Percentiles rank a stretch among this genome's conserved stretches.
Conservation (phyloP, 2,329 filamentous ascomycete species). For the Tothia fuscella region DNA sequence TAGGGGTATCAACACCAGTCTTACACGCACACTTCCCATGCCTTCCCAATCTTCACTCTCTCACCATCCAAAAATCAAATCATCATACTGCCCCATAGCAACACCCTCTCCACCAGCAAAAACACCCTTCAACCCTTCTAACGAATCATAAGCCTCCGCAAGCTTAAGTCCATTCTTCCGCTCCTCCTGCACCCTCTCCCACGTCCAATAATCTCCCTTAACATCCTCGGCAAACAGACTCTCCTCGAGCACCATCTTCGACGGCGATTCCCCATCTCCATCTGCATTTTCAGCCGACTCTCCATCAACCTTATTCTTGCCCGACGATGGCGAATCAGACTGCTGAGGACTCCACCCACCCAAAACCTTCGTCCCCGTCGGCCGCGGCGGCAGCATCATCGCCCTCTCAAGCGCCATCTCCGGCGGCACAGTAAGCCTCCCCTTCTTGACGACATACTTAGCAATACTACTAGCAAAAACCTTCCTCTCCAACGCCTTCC, state of each 20-base stretch:
- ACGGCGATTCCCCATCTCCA: conserved; percentile 17
- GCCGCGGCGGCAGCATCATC: conserved; percentile 61
- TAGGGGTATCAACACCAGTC: no score
- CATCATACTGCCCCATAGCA: conserved; percentile 31
- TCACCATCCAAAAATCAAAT: conserved; percentile 19
- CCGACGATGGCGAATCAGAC: neutral
- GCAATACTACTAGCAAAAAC: conserved; percentile 39
- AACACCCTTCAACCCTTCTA: conserved; percentile 43
- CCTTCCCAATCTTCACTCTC: no score
- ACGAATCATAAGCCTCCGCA: conserved; percentile 40
- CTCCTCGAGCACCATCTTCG: conserved; percentile 16
- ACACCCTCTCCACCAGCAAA: conserved; percentile 33
- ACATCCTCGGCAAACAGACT: conserved; percentile 13
- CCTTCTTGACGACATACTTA: conserved; percentile 39
- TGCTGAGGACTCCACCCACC: conserved; percentile 2
- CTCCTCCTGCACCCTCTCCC: conserved; percentile 48
- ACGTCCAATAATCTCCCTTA: conserved; percentile 40
- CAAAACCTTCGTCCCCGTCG: conserved; percentile 37
- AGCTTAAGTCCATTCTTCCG: conserved; percentile 41
- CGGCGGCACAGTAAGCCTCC: conserved; percentile 70
- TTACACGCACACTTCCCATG: no score
- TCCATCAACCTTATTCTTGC: neutral
- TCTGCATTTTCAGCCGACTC: conserved; percentile 8
- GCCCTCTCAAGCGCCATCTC: conserved; percentile 61
- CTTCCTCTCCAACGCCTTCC: conserved; percentile 27